Base-by-base conservation (phyloP, 2,329 filamentous ascomycete genomes). In the Fusarium verticillioides region DNA sequence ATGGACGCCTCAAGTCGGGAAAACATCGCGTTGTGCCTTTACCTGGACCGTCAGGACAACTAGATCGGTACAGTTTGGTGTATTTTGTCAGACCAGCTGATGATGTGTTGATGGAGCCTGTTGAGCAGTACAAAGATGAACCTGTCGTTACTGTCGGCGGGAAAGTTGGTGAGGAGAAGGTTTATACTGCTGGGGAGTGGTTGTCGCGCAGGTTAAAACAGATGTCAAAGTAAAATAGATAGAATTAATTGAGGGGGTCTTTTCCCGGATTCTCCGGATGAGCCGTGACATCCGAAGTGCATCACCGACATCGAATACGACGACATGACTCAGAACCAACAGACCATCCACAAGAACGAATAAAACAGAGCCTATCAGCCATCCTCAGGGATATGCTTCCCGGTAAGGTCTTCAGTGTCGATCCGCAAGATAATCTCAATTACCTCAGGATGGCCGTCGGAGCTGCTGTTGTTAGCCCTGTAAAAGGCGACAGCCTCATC, bases 11-110 rank as follows among this genome's bases (percentile, higher is more conserved):
- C 40, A 64, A 52, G 21, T 60, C 54, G 0, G 44, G 37, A 15
- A 42, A 42, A 1, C 54, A 64, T 5, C 61, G 56, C 1, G 61
- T 64, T 0, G 23, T 60, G 0, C 36, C 43, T 1, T 21, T 58
- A 1, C 54, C 54, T 1, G 39, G 26, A 1, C 3, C 19, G 3
- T 9, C 18, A 12, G 54, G 34, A 1, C 2, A 3, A 19, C 2
- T 60, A 1, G 30, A 60, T 13, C 13, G 37, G 1, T 60, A 64
- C 7, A 64, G 61, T 1, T 0, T 58, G 4, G 54, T 58, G 4
- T 49, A 58, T 5, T 58, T 58, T 0, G 30, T 58, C 0, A 34
- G 54, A 0, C 42, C 40, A 8, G 23, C 32, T 7, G 40, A 58
- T n/a, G 15, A 49, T 19, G 23, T 49, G 0, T 15, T 58, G 15